Conservation (phyloP, 441 rosid species). For the Brassica hybrid region DNA sequence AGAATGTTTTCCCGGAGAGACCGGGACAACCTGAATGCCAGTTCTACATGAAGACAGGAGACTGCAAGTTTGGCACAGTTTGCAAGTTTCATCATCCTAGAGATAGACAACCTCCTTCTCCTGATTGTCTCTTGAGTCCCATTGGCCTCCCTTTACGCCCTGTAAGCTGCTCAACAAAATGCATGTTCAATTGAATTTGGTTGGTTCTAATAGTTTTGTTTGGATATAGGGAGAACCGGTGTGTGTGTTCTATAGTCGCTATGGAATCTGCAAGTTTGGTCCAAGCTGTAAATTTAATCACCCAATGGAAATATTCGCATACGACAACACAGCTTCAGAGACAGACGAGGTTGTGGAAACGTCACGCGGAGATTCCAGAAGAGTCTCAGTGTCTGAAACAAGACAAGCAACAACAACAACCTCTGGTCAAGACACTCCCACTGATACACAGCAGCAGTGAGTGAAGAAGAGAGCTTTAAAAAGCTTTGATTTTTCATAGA, state of each 20-base stretch:
- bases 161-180: slow-evolving; percentile 53
- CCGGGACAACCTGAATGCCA: too few species aligned
- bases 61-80: slow-evolving; percentile 96
- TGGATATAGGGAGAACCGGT: too few species aligned
- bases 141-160: slow-evolving; percentile 95
- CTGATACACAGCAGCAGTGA: slow-evolving; percentile 73
- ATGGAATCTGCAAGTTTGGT: too few species aligned
- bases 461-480: slow-evolving; percentile 22
- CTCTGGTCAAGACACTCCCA: slow-evolving; percentile 64
- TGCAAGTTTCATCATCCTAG: slow-evolving; percentile 98
- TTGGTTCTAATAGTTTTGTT: too few species aligned
- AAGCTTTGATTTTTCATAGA: neutral
- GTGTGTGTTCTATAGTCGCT: too few species aligned
- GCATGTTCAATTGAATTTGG: too few species aligned
- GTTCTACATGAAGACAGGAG: too few species aligned
- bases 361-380: slow-evolving; percentile 61
- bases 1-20: too few species aligned
- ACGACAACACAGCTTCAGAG: slow-evolving; percentile 66
- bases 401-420: slow-evolving; percentile 69
- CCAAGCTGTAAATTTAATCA: too few species aligned
- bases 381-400: slow-evolving; percentile 74
- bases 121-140: slow-evolving; percentile 88
- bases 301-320: slow-evolving; percentile 81
- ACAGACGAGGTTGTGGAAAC: slow-evolving; percentile 76
- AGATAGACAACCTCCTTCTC: slow-evolving; percentile 88